Base-by-base conservation (phyloP, 2,329 filamentous ascomycete genomes). In the Penicillium sp. region DNA sequence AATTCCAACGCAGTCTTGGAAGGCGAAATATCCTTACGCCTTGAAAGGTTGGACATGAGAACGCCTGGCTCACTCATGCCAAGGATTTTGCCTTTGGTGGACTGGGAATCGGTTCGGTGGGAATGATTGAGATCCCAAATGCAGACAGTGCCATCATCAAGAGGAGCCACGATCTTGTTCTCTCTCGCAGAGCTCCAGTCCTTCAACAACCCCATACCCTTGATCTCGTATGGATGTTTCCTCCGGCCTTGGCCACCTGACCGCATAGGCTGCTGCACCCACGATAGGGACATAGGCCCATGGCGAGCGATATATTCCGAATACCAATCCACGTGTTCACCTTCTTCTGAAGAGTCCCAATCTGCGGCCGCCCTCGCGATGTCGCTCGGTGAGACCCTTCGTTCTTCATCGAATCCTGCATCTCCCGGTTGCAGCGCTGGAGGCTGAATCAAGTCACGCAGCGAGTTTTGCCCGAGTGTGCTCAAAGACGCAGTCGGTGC, bases 91-190 rank as follows among this genome's bases (percentile, higher is more conserved):
- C 78, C 77, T 33, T 81, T 83, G 1, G 83, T 84, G 19, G 66
- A 61, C 11, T 64, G 66, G 2, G 71, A 70, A 5, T 64, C 65
- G 19, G 65, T 63, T 1, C 62, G 64, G 57, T 75, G 71, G 3
- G 73, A 73, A 56, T 72, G 69, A 55, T 83, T 86, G 52, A 91
- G 79, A 70, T 96, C 90, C 92, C 92, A 97, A 6, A 96, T 77
- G 66, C 89, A 91, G n/a, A 97, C 83, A 53, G 90, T 92, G 0
- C 92, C 92, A 70, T 97, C 91, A 58, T 96, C 91, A 7, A 96
- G 79, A 2, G 92, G 91, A 0, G 89, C 88, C 16, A 96, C 83
- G 0, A 91, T 87, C 55, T 88, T 80, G 24, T 84, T 79, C 18
- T 83, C 76, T n/a, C 80, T 77, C 36, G 80, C 81, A 1, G 81